phyloP scores from a whole-genome alignment of 108 stramenopile genomes.

The Cyclostephanos tholiformis region DNA sequence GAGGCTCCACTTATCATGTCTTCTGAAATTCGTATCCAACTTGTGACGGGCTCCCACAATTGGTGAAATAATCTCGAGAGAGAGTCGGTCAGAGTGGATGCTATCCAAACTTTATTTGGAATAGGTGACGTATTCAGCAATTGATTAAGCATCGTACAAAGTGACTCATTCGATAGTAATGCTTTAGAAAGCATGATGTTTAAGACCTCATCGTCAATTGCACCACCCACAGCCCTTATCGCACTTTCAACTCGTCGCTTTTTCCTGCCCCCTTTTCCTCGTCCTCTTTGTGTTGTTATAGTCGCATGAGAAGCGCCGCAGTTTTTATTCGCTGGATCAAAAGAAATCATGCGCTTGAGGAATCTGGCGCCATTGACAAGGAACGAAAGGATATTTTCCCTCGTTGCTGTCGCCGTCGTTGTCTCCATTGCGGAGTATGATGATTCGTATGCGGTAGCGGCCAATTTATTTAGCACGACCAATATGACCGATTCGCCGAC shows the following conservation, averaged over 20 bases:
- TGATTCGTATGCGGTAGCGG: background rate
- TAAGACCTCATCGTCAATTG: constrained; percentile 12
- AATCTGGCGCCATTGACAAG: constrained; percentile 34
- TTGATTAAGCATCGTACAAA: constrained; percentile 12
- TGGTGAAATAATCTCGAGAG: constrained; percentile 7
- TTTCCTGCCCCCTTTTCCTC: constrained; percentile 10
- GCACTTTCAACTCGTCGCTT: constrained; percentile 10
- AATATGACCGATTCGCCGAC: constrained; percentile 19
- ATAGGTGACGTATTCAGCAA: constrained; percentile 14
- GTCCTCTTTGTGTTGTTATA: background rate
- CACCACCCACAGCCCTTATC: background rate
- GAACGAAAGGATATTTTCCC: constrained; percentile 28
- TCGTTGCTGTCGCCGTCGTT: constrained; percentile 11
- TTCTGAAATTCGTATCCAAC: constrained; percentile 41
- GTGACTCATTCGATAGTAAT: constrained; percentile 23
- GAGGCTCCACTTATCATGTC: constrained; percentile 28
- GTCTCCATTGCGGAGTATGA: background rate
- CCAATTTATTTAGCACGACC: constrained; percentile 14
- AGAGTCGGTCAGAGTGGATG: constrained; percentile 11
- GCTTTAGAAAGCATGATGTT: constrained; percentile 12
- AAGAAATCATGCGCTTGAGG: constrained; percentile 26
- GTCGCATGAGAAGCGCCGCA: background rate
- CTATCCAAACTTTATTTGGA: constrained; percentile 9
- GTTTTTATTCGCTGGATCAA: constrained; percentile 1
- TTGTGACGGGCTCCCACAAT: constrained; percentile 35